Conservation (phyloP, 1,284 basidiomycete species). For the Taiwanofungus camphoratus region DNA sequence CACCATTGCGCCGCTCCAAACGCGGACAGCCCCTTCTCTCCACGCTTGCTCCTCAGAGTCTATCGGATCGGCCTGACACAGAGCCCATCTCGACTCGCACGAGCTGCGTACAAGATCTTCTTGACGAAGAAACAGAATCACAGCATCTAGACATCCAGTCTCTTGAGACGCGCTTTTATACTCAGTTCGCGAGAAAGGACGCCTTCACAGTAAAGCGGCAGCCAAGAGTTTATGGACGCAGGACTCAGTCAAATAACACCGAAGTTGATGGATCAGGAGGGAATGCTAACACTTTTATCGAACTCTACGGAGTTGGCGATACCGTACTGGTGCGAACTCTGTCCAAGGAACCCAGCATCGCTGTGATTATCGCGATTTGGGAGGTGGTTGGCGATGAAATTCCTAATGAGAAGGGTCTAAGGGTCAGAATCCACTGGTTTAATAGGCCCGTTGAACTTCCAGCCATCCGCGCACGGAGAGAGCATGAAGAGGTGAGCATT, state of each 20-base stretch:
- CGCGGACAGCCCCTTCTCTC: slow-evolving; percentile 26
- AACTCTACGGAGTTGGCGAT: slow-evolving; percentile 51
- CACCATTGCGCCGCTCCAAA: slow-evolving; percentile 23
- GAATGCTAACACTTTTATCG: slow-evolving; percentile 7
- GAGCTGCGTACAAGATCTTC: slow-evolving; percentile 18
- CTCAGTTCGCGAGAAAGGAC: slow-evolving; percentile 8
- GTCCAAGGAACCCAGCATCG: slow-evolving; percentile 50
- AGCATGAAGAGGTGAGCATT: slow-evolving; percentile 47
- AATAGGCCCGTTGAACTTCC: slow-evolving; percentile 56
- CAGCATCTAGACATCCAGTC: slow-evolving; percentile 7
- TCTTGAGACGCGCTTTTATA: slow-evolving; percentile 22
- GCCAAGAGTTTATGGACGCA: slow-evolving; percentile 14
- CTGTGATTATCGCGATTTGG: slow-evolving; percentile 64
- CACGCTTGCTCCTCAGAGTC: slow-evolving; percentile 2
- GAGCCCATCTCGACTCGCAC: slow-evolving; percentile 16
- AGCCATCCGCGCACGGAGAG: slow-evolving; percentile 47
- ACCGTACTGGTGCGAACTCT: slow-evolving; percentile 58
- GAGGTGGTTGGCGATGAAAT: slow-evolving; percentile 33
- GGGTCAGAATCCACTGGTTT: slow-evolving; percentile 68
- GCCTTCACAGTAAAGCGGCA: slow-evolving; percentile 3
- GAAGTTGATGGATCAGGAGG: slow-evolving; percentile 3
- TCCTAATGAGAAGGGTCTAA: slow-evolving; percentile 31
- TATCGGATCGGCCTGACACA: neutral
- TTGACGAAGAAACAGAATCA: slow-evolving; percentile 15
- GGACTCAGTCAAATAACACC: slow-evolving; percentile 1